These are phyloP conservation scores for Amoebophrya sp. DNA, from an alignment of 169 alveolate species.

Conservation along the genomic window DNA sequence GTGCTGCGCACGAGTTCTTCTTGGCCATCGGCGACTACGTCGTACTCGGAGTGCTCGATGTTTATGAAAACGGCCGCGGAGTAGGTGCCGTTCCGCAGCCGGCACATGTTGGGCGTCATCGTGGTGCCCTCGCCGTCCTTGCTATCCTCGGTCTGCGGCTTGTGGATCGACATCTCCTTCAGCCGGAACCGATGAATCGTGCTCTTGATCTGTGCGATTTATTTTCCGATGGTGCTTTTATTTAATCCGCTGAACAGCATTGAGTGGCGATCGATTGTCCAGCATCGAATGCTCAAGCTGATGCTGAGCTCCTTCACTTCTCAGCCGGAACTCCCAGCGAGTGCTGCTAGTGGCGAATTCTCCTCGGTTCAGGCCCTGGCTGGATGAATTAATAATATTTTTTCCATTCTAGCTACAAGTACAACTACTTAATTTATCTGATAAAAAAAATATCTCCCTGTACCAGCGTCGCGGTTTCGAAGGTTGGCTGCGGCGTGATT, in stretches of 20 bases:
- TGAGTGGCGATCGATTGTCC: too few relatives aligned
- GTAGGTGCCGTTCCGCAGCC: conserved; percentile 82
- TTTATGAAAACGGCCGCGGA: conserved; percentile 52
- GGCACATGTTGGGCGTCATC: conserved; percentile 88
- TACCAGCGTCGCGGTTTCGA: not conserved
- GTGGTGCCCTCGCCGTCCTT: conserved; percentile 59
- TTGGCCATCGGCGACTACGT: conserved; percentile 35
- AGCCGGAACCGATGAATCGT: conserved; percentile 39
- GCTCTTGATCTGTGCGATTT: not conserved
- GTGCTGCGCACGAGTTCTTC: conserved; percentile 46
- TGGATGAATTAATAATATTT: too few relatives aligned
- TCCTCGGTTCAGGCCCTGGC: too few relatives aligned
- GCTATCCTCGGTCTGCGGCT: conserved; percentile 72
- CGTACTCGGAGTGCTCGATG: conserved; percentile 54
- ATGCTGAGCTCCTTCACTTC: not conserved
- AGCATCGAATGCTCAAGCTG: not conserved
- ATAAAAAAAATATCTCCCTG: too few relatives aligned
- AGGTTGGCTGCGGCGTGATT: conserved; percentile 31
- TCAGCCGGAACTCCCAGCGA: not conserved
- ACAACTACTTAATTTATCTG: too few relatives aligned
- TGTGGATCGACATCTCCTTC: conserved; percentile 69
- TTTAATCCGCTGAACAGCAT: too few relatives aligned
- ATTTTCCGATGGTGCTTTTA: not conserved
- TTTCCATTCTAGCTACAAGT: too few relatives aligned
- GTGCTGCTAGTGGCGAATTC: too few relatives aligned